Conservation (phyloP, 768 basidiomycete genomes). For the Kwoniella dendrophila region DNA sequence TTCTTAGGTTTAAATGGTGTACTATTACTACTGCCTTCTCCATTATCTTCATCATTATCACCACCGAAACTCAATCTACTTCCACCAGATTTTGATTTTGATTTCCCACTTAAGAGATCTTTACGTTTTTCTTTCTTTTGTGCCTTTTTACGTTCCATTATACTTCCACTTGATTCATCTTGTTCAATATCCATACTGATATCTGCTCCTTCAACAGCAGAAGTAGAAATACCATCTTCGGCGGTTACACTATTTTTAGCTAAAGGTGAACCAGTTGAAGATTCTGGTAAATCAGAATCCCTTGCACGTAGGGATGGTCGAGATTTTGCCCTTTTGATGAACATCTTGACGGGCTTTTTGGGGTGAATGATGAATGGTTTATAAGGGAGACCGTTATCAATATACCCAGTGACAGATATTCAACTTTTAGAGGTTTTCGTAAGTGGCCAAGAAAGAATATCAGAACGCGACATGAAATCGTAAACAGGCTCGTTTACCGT, state of each 20-base stretch:
- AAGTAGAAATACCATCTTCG: constrained; percentile 13
- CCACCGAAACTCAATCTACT: constrained; percentile 51
- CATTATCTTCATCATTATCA: constrained; percentile 35
- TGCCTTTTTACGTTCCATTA: constrained; percentile 49
- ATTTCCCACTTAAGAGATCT: constrained; percentile 7
- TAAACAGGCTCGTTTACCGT: neutral
- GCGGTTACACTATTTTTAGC: constrained; percentile 33
- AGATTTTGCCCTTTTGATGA: constrained; percentile 52
- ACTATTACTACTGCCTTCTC: constrained; percentile 7
- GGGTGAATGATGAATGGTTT: neutral
- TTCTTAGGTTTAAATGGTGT: constrained; percentile 50
- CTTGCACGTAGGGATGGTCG: constrained; percentile 42
- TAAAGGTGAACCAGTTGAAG: constrained; percentile 30
- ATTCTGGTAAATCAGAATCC: constrained; percentile 35
- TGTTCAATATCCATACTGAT: constrained; percentile 31
- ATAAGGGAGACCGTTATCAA: too few species aligned
- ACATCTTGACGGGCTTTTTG: constrained; percentile 30
- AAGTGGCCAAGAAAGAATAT: neutral
- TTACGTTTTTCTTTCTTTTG: constrained; percentile 46
- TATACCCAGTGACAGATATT: neutral
- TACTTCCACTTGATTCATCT: constrained; percentile 33
- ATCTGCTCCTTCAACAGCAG: too few species aligned
- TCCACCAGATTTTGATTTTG: constrained; percentile 16
- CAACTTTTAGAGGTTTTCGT: neutral
- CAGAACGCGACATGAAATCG: neutral